A percentile compares a stretch with the other conserved stretches of the same genome.
Conservation (phyloP, 2,329 filamentous ascomycete species). For the Fusarium tupiense region DNA sequence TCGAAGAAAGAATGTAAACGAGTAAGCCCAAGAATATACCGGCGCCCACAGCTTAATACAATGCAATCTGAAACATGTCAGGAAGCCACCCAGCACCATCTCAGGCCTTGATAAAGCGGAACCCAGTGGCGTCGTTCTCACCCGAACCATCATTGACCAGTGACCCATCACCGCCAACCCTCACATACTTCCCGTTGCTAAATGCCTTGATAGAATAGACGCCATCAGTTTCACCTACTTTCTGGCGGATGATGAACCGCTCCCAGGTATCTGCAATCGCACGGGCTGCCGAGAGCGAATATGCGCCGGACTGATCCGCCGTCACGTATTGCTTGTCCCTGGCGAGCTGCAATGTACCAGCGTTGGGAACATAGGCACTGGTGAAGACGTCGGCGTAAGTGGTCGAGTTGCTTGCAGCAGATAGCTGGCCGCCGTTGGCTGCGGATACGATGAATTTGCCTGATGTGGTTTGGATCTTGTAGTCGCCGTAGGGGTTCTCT, state of each 20-base stretch:
- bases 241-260: background rate
- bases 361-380: background rate
- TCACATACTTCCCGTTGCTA: background rate
- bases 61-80: background rate
- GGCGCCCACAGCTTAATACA: rapidly evolving
- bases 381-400: background rate
- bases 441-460: background rate
- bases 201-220: background rate
- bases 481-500: background rate
- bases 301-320: background rate
- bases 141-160: background rate
- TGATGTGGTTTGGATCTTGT: background rate
- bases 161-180: background rate
- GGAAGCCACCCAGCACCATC: background rate
- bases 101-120: background rate
- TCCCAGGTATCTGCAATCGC: background rate
- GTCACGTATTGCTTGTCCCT: background rate
- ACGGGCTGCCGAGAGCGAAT: background rate
- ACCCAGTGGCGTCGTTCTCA: background rate
- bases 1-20: rapidly evolving
- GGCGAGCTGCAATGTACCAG: background rate
- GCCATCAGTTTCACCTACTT: background rate
- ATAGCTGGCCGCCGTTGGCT: background rate
- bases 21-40: rapidly evolving
- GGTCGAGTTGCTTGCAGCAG: background rate